A percentile compares a stretch with the other conserved stretches of the same genome.
phyloP scores from a whole-genome alignment of 805 yeast genomes.

The Ogataea chonburiensis region DNA sequence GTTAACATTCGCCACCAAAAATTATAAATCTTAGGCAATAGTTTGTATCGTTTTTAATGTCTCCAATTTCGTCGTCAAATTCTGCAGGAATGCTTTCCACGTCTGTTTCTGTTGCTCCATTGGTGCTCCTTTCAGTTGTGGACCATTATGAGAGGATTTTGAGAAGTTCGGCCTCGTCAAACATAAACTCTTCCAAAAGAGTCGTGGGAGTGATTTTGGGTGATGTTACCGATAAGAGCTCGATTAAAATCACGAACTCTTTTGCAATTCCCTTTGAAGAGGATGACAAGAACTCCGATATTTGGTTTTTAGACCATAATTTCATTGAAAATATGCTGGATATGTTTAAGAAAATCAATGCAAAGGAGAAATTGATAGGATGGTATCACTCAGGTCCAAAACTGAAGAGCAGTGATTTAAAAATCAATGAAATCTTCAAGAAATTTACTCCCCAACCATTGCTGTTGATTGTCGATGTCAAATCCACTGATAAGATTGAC shows the following conservation, averaged over 20 bases:
- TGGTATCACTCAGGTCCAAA: constrained; percentile 99
- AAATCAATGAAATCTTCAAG: constrained; percentile 87
- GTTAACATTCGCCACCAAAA: constrained; percentile 9
- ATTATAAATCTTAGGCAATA: neutral
- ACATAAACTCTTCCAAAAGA: constrained; percentile 42
- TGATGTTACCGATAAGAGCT: constrained; percentile 47
- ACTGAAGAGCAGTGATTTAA: constrained; percentile 80
- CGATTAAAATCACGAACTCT: constrained; percentile 78
- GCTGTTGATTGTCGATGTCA: constrained; percentile 86
- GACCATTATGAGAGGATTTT: constrained; percentile 93
- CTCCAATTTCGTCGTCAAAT: constrained; percentile 17
- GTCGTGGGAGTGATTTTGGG: constrained; percentile 95
- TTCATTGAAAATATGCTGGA: constrained; percentile 95
- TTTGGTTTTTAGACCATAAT: constrained; percentile 97
- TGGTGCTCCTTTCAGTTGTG: constrained; percentile 88
- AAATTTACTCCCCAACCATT: constrained; percentile 79
- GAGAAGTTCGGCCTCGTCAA: constrained; percentile 36
- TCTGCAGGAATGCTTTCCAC: constrained; percentile 30
- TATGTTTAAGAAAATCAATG: constrained; percentile 97
- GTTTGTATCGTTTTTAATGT: constrained; percentile 1
- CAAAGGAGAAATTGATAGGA: constrained; percentile 94
- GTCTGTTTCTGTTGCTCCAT: constrained; percentile 85
- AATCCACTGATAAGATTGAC: constrained; percentile 73
- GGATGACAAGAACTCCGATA: constrained; percentile 85
- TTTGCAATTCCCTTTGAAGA: constrained; percentile 98